These are phyloP conservation scores for Penicillium paradoxum DNA, from an alignment of 495 filamentous ascomycete genomes.

Conservation along the genomic window DNA sequence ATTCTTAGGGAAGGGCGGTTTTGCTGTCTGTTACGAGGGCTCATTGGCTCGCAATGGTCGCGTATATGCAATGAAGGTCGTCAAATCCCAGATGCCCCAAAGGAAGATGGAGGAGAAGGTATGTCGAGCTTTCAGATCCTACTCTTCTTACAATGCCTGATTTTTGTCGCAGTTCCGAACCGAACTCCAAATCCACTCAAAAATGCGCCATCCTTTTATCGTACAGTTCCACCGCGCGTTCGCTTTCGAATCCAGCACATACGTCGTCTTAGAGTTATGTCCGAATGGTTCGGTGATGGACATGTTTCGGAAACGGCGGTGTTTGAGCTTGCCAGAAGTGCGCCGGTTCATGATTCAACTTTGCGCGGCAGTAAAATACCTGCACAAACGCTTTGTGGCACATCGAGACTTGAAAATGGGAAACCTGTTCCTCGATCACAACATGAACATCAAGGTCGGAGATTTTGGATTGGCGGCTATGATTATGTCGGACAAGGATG, in stretches of 20 bases:
- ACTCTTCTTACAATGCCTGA: constrained; percentile 19
- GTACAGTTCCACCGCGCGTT: constrained; percentile 95
- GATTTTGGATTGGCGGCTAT: constrained; percentile 97
- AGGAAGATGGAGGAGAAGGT: constrained; percentile 91
- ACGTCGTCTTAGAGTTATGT: constrained; percentile 90
- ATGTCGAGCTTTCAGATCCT: background rate
- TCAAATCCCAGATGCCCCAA: constrained; percentile 78
- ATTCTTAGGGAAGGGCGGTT: constrained; percentile 87
- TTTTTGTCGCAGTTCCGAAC: constrained; percentile 72
- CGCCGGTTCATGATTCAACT: constrained; percentile 90
- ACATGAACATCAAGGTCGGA: constrained; percentile 97
- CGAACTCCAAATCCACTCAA: constrained; percentile 95
- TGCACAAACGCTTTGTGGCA: constrained; percentile 90
- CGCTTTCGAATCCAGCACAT: constrained; percentile 80
- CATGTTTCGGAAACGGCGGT: constrained; percentile 86
- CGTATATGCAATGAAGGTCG: constrained; percentile 82
- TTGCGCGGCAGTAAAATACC: constrained; percentile 92
- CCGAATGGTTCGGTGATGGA: constrained; percentile 98
- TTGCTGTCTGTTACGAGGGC: constrained; percentile 86
- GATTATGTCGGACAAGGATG: constrained; percentile 78
- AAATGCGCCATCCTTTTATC: constrained; percentile 90
- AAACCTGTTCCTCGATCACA: constrained; percentile 89
- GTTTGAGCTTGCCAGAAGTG: constrained; percentile 84
- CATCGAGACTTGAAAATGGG: constrained; percentile 98
- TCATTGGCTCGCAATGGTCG: constrained; percentile 59